Conservation (phyloP, 257 asterid species). For the Solanum stenotomum region DNA sequence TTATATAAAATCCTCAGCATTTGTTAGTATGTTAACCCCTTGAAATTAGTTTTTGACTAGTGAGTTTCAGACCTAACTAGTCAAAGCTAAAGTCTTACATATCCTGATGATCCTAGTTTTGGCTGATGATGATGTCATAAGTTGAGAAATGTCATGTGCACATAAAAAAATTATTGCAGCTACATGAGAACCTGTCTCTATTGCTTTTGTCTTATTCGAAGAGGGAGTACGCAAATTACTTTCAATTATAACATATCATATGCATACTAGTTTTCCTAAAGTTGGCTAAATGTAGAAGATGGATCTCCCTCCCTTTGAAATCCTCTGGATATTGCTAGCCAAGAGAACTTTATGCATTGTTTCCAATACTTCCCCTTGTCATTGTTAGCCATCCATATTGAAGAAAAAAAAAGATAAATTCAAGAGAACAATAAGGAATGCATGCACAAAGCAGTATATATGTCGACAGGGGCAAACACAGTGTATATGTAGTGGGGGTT, state of each 20-base stretch:
- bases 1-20: background rate
- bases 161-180: background rate
- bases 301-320: background rate
- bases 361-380: background rate
- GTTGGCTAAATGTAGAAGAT: background rate
- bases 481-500: background rate
- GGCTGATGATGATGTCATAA: background rate
- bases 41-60: background rate
- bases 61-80: background rate
- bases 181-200: background rate
- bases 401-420: background rate
- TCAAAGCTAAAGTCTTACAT: background rate
- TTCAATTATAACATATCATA: background rate
- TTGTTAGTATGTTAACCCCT: background rate
- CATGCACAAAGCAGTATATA: background rate
- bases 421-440: background rate
- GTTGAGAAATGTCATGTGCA: background rate
- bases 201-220: background rate
- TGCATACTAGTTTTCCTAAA: background rate
- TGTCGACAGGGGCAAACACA: background rate
- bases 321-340: background rate
- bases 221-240: background rate
- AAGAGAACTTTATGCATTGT: background rate
- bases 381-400: background rate
- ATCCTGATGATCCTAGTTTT: background rate